phyloP scores from a whole-genome alignment of 192 early-diverging fungal species.

The Bifiguratus adelaidae region DNA sequence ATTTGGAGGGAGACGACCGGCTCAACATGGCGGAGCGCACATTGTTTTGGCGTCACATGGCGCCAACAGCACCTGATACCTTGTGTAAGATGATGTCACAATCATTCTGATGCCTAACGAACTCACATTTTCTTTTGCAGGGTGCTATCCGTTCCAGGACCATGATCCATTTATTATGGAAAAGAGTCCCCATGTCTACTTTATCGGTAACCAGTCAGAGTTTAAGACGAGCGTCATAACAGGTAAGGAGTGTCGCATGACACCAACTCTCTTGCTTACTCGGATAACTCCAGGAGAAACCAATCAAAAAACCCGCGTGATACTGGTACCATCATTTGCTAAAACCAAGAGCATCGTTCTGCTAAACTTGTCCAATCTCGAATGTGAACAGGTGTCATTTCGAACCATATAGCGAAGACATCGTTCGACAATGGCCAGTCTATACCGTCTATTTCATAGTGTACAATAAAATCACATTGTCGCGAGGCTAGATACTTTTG shows the following conservation, averaged over 20 bases:
- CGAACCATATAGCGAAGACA: neutral
- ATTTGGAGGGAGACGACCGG: constrained; percentile 39
- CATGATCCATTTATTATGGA: constrained; percentile 81
- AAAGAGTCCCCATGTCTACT: constrained; percentile 71
- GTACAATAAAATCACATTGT: no score
- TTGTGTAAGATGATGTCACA: constrained; percentile 54
- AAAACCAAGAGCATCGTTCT: constrained; percentile 58
- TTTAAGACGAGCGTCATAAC: constrained; percentile 46
- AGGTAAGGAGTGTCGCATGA: constrained; percentile 18
- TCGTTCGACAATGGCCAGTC: no score
- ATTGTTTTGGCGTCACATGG: constrained; percentile 79
- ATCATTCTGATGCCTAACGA: no score
- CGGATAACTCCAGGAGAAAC: constrained; percentile 23
- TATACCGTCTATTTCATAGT: no score
- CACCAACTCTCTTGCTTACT: neutral
- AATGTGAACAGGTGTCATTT: constrained; percentile 30
- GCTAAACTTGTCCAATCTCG: constrained; percentile 67
- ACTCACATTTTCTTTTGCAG: constrained; percentile 22
- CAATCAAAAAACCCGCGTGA: constrained; percentile 49
- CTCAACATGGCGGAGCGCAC: constrained; percentile 63
- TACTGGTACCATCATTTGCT: constrained; percentile 71
- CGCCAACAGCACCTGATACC: constrained; percentile 91
- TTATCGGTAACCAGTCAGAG: constrained; percentile 77
- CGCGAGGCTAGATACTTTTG: no score
- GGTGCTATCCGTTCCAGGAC: constrained; percentile 86